Evolutionary conservation across 129 eudicot species (phyloP).

Genomic region (Chrysanthemum lavandulifolium): DNA sequence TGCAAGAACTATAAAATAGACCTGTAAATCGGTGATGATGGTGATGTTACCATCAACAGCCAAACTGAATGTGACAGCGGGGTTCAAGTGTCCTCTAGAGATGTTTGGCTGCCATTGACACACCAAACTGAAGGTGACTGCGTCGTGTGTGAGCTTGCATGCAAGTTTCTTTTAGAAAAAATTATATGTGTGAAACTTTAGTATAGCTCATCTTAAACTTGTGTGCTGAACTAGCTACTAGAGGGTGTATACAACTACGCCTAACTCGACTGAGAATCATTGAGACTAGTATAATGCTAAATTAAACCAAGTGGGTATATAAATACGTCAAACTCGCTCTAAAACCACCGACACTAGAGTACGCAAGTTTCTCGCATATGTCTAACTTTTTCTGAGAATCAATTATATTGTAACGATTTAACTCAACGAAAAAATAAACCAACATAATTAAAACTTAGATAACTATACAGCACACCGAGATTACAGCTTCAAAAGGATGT

Average conservation of each 20-base stretch:
- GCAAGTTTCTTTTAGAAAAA: not conserved
- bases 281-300: not conserved
- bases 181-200: no score
- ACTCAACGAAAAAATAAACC: no score
- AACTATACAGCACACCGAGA: no score
- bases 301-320: not conserved
- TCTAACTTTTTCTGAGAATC: no score
- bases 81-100: slow-evolving; percentile 73
- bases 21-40: slow-evolving; percentile 36
- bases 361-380: no score
- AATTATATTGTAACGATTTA: no score
- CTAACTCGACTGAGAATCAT: not conserved
- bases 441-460: no score
- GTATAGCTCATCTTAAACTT: no score
- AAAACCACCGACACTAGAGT: no score
- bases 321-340: not conserved
- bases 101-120: slow-evolving; percentile 62
- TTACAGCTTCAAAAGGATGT: no score
- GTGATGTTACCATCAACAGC: slow-evolving; percentile 70
- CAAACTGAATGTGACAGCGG: slow-evolving; percentile 65
- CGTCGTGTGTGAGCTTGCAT: slow-evolving; percentile 48
- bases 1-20: slow-evolving; percentile 22
- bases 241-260: not conserved
- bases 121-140: slow-evolving; percentile 62
- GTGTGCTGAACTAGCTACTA: not conserved